Evolutionary conservation across 2,329 filamentous ascomycete species (phyloP).

Genomic region (Geosmithia flava): DNA sequence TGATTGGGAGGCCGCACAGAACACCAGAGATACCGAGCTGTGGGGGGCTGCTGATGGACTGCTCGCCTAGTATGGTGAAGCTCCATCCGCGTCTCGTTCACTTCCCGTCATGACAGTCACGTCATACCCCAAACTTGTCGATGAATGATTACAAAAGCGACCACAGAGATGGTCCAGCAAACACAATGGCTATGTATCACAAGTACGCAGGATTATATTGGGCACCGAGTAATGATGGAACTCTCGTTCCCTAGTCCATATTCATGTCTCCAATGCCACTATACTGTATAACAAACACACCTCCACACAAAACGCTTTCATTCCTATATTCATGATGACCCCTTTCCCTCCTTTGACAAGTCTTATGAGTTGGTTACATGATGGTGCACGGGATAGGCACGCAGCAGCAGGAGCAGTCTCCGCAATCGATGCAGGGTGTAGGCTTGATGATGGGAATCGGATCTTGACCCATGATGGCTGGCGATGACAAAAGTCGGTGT

Average conservation of each 20-base stretch:
- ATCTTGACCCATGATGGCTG: background rate
- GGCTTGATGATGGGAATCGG: slow-evolving; percentile 31
- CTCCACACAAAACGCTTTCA: no score
- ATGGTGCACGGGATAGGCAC: slow-evolving; percentile 38
- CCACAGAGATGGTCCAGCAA: background rate
- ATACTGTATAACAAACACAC: no score
- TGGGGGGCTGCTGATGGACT: slow-evolving; percentile 30
- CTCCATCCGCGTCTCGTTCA: background rate
- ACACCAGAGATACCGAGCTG: slow-evolving; percentile 17
- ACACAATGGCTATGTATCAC: no score
- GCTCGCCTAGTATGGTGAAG: slow-evolving; percentile 16
- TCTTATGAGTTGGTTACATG: background rate
- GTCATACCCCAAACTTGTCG: background rate
- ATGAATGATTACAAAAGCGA: background rate
- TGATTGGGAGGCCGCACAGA: slow-evolving; percentile 5
- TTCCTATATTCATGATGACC: no score
- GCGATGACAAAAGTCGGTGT: no score
- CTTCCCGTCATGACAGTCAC: background rate
- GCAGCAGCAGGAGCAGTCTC: slow-evolving; percentile 40
- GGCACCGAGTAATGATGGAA: no score
- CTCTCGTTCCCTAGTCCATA: no score
- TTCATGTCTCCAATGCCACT: no score
- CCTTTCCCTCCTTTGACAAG: no score
- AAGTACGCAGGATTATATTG: no score
- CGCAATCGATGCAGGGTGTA: slow-evolving; percentile 36